These are phyloP conservation scores for Pueraria montana DNA, from an alignment of 306 rosid genomes.

Conservation along the genomic window DNA sequence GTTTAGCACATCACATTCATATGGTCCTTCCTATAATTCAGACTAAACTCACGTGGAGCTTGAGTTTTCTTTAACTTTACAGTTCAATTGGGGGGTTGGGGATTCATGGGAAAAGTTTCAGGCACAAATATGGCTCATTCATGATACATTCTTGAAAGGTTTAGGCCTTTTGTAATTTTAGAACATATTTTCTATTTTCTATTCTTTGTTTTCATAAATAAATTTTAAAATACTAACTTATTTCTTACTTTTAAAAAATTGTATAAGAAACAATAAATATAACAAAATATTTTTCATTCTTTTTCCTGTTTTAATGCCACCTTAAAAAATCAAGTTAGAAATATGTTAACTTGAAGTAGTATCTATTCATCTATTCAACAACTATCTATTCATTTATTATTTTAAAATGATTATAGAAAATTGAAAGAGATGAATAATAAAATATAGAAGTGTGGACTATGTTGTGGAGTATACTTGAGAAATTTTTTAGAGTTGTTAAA, in stretches of 20 bases:
- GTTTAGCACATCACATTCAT: constrained; percentile 4
- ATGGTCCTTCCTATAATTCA: constrained; percentile 31
- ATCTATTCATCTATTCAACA: neutral
- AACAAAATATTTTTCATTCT: neutral
- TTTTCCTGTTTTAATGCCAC: neutral
- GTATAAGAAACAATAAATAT: neutral
- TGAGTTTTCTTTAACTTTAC: constrained; percentile 50
- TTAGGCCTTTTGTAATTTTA: neutral
- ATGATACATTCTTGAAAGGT: constrained; percentile 11
- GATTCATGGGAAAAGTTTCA: constrained; percentile 51
- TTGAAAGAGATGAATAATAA: neutral
- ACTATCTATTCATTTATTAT: neutral
- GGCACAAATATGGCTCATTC: constrained; percentile 22
- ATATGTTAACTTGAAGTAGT: neutral
- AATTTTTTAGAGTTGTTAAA: neutral
- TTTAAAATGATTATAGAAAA: neutral
- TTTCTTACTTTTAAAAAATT: neutral
- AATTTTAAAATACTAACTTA: neutral
- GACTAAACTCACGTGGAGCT: constrained; percentile 26
- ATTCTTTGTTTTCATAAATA: neutral
- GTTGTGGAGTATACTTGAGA: neutral
- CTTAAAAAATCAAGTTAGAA: neutral
- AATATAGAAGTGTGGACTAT: neutral
- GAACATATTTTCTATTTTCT: neutral
- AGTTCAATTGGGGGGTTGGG: constrained; percentile 35